A percentile compares a stretch with the other conserved stretches of the same genome.
phyloP scores from a whole-genome alignment of 2,329 filamentous ascomycete species.

The Cercospora brassicicola region DNA sequence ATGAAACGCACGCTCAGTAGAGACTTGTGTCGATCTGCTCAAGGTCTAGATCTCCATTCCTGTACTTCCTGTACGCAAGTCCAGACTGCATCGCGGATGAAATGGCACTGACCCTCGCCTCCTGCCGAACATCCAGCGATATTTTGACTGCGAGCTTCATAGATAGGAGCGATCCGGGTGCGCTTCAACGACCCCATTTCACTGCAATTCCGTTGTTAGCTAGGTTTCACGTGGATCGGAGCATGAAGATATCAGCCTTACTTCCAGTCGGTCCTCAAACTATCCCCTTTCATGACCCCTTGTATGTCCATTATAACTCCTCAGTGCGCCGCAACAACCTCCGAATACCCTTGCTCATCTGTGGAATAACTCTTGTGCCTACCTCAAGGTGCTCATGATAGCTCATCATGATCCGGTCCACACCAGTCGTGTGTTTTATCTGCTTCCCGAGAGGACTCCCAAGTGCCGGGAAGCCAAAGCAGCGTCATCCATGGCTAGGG shows the following conservation, averaged over 20 bases:
- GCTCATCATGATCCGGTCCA: neutral
- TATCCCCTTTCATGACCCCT: neutral
- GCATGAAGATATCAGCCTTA: neutral
- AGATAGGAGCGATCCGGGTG: neutral
- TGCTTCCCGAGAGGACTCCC: neutral
- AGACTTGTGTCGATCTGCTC: neutral
- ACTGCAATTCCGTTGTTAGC: neutral
- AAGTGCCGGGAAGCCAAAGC: neutral
- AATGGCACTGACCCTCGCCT: neutral
- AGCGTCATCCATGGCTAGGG: neutral
- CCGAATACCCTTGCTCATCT: neutral
- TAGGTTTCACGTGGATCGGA: neutral
- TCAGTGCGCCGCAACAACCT: neutral
- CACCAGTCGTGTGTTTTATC: neutral
- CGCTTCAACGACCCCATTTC: neutral
- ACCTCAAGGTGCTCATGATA: neutral
- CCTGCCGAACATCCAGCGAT: neutral
- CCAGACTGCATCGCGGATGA: neutral
- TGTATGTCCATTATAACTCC: neutral
- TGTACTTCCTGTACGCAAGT: neutral
- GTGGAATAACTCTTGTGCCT: neutral
- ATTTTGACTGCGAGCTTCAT: neutral
- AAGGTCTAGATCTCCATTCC: neutral
- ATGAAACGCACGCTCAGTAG: neutral
- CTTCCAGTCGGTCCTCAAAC: neutral